Evolutionary conservation across 1,139 yeast genomes (phyloP).

Genomic region (Suhomyces bribrorum): DNA sequence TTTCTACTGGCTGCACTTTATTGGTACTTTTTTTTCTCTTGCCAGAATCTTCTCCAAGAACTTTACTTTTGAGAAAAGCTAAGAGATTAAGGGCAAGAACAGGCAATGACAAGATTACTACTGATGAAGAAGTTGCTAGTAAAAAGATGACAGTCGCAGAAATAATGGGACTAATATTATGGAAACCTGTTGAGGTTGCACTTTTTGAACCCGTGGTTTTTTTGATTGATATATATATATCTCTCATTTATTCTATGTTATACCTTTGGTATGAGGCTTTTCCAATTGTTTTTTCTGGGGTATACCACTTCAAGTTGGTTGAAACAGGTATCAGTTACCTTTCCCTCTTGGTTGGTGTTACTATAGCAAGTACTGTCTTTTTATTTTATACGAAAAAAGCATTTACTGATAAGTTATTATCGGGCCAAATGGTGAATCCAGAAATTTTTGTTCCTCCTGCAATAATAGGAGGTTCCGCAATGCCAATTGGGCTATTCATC

Average conservation of each 20-base stretch:
- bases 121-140: constrained; percentile 30
- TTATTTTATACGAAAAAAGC: constrained; percentile 20
- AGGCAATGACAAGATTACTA: constrained; percentile 31
- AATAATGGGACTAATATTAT: constrained; percentile 42
- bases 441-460: constrained; percentile 46
- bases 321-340: constrained; percentile 50
- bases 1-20: constrained; percentile 29
- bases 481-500: constrained; percentile 48
- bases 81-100: constrained; percentile 33
- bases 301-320: constrained; percentile 48
- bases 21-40: constrained; percentile 26
- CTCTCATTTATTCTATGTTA: constrained; percentile 53
- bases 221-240: constrained; percentile 49
- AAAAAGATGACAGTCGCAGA: constrained; percentile 20
- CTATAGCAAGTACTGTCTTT: constrained; percentile 27
- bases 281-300: constrained; percentile 52
- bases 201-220: constrained; percentile 47
- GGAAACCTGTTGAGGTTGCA: constrained; percentile 48
- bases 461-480: constrained; percentile 41
- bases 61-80: constrained; percentile 37
- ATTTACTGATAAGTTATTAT: constrained; percentile 27
- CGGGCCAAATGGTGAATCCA: constrained; percentile 29
- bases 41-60: constrained; percentile 36
- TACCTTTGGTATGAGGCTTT: constrained; percentile 63
- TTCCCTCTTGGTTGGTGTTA: constrained; percentile 45